A percentile compares a stretch with the other conserved stretches of the same genome.
phyloP scores from a whole-genome alignment of 2,329 filamentous ascomycete genomes.

The Colletotrichum zoysiae region DNA sequence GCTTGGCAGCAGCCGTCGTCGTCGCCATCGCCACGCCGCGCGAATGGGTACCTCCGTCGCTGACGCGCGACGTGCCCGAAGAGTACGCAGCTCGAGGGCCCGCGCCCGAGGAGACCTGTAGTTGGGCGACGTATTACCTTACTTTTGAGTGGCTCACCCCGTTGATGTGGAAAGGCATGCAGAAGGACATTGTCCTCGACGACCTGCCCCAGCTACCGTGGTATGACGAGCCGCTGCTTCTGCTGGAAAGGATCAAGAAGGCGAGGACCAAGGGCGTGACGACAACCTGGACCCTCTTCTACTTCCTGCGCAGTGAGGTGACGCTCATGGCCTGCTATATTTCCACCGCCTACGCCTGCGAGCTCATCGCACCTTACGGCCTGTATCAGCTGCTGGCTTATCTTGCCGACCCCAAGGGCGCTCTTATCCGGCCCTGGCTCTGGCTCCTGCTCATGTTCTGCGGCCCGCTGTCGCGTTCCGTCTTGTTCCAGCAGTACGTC shows the following conservation, averaged over 20 bases:
- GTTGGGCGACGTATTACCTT: conserved; percentile 65
- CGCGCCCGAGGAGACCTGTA: conserved; percentile 65
- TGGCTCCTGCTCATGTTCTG: conserved; percentile 68
- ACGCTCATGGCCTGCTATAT: conserved; percentile 60
- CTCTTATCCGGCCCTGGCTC: conserved; percentile 62
- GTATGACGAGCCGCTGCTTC: conserved; percentile 66
- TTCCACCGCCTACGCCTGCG: conserved; percentile 54
- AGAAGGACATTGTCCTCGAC: conserved; percentile 59
- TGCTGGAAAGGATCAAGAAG: conserved; percentile 58
- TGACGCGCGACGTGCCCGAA: conserved; percentile 54
- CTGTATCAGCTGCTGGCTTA: conserved; percentile 67
- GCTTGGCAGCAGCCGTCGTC: conserved; percentile 53
- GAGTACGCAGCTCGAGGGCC: conserved; percentile 54
- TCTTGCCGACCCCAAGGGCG: conserved; percentile 59
- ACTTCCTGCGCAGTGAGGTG: conserved; percentile 59
- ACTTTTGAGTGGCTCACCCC: conserved; percentile 65
- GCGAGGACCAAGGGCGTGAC: conserved; percentile 58
- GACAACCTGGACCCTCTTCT: conserved; percentile 60
- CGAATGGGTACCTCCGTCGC: conserved; percentile 62
- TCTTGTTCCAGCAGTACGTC: conserved; percentile 68
- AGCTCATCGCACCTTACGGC: conserved; percentile 65
- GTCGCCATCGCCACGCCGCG: conserved; percentile 61
- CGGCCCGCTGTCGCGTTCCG: conserved; percentile 62
- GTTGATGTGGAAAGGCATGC: conserved; percentile 61
- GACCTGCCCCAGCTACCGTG: conserved; percentile 64